Percentiles rank a stretch among this genome's conserved stretches.
Conservation (phyloP, 2,329 filamentous ascomycete genomes). For the Clonostachys solani region DNA sequence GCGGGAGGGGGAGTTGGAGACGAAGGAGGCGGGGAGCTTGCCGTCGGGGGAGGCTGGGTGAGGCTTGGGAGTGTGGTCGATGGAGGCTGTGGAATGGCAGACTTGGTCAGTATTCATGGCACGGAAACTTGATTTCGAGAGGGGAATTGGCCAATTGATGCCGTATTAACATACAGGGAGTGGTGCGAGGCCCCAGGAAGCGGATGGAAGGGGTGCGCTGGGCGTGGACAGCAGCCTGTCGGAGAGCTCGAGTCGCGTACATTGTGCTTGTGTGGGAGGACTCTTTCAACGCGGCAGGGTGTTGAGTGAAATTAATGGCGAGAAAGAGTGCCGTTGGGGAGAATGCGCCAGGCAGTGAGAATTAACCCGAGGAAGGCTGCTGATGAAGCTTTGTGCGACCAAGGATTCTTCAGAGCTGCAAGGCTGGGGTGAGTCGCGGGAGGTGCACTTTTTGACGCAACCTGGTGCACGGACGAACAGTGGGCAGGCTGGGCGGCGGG, state of each 20-base stretch:
- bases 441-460: no score
- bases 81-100: conserved; percentile 43
- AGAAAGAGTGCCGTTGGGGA: not conserved
- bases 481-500: no score
- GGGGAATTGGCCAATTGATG: not conserved
- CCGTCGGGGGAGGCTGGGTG: conserved; percentile 69
- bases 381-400: no score
- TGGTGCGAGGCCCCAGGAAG: conserved; percentile 56
- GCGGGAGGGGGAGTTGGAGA: conserved; percentile 26
- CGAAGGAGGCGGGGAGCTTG: conserved; percentile 54
- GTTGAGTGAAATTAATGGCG: not conserved
- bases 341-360: not conserved
- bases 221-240: conserved; percentile 54
- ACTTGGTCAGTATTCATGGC: conserved; percentile 10
- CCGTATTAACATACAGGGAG: conserved; percentile 43
- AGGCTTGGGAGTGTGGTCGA: conserved; percentile 70
- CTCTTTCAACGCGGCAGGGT: not conserved
- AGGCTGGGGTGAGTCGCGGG: no score
- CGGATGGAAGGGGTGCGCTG: conserved; percentile 59
- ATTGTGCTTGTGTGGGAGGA: conserved; percentile 25
- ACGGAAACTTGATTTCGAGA: not conserved
- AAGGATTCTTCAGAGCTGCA: no score
- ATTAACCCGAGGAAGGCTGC: not conserved
- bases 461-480: no score
- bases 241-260: conserved; percentile 52